Conservation (phyloP, 2,329 filamentous ascomycete species). For the Huntiella abstrusa region DNA sequence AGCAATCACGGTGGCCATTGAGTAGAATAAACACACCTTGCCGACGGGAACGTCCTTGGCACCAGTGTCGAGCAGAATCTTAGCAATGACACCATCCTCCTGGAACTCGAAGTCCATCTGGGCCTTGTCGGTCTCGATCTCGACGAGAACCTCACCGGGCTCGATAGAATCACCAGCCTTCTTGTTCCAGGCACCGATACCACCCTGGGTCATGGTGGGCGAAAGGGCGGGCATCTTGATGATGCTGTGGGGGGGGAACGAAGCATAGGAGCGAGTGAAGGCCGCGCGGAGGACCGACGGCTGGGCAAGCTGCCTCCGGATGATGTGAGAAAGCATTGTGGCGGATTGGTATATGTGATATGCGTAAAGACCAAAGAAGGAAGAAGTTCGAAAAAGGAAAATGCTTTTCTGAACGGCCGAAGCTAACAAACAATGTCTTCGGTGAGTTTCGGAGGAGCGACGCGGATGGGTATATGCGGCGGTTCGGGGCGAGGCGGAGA, state of each 20-base stretch:
- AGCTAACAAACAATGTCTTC: not conserved
- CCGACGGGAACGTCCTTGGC: conserved; percentile 89
- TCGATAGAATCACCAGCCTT: conserved; percentile 73
- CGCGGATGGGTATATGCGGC: conserved; percentile 1
- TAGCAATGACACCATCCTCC: conserved; percentile 88
- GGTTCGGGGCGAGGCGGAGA: not conserved
- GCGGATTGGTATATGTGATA: not conserved
- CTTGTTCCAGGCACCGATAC: conserved; percentile 97
- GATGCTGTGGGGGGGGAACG: conserved; percentile 84
- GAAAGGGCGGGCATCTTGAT: conserved; percentile 97
- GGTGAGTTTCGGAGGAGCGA: conserved; percentile 1
- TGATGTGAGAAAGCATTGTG: conserved; percentile 11
- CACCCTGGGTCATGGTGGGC: conserved; percentile 90
- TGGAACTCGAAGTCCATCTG: conserved; percentile 99
- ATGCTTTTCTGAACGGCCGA: not conserved
- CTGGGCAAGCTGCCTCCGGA: conserved; percentile 12
- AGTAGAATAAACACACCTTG: conserved; percentile 46
- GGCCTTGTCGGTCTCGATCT: conserved; percentile 99
- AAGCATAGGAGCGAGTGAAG: conserved; percentile 48
- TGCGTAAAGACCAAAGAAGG: not conserved
- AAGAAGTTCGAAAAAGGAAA: not conserved
- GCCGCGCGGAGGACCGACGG: conserved; percentile 25
- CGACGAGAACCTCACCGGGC: conserved; percentile 87
- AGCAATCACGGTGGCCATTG: too few species aligned
- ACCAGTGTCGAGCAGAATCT: conserved; percentile 80